A percentile compares a stretch with the other conserved stretches of the same genome.
These are phyloP conservation scores for Ophiostoma sp. DNA, from an alignment of 2,329 filamentous ascomycete species.

Conservation along the genomic window DNA sequence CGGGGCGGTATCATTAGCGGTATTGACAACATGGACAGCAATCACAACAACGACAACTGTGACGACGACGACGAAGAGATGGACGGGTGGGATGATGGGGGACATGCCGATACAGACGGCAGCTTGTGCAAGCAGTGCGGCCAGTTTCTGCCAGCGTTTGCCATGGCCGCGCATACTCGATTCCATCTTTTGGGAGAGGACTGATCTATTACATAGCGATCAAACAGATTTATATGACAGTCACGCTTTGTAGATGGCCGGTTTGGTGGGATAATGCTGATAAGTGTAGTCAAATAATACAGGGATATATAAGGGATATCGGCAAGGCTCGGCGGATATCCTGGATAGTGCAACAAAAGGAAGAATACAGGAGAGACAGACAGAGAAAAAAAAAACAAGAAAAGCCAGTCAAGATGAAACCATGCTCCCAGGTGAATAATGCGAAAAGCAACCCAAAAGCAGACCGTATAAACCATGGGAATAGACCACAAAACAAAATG, in stretches of 20 bases:
- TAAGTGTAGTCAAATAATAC: not conserved
- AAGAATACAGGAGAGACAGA: not conserved
- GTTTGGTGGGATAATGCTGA: not conserved
- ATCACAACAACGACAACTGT: slow-evolving; percentile 12
- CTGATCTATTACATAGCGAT: not conserved
- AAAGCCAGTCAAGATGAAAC: not conserved
- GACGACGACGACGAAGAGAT: slow-evolving; percentile 16
- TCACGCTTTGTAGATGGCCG: not conserved
- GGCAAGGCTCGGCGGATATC: not conserved
- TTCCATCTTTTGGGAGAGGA: slow-evolving; percentile 30
- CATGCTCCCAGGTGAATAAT: slow-evolving; percentile 1
- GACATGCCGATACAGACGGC: slow-evolving; percentile 5
- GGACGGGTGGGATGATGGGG: slow-evolving; percentile 7
- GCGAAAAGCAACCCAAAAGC: not conserved
- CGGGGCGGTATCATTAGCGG: slow-evolving; percentile 18
- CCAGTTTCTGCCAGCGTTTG: slow-evolving; percentile 31
- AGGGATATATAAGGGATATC: not conserved
- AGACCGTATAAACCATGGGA: not conserved
- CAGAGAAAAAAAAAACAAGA: not conserved
- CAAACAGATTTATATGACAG: not conserved
- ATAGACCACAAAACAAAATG: not conserved
- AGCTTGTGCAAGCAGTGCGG: slow-evolving; percentile 30
- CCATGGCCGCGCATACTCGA: slow-evolving; percentile 31
- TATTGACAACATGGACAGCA: slow-evolving; percentile 1
- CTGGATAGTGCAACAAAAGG: not conserved